Base-by-base conservation (phyloP, 192 early-diverging fungal species). In the Coemansia sp. region DNA sequence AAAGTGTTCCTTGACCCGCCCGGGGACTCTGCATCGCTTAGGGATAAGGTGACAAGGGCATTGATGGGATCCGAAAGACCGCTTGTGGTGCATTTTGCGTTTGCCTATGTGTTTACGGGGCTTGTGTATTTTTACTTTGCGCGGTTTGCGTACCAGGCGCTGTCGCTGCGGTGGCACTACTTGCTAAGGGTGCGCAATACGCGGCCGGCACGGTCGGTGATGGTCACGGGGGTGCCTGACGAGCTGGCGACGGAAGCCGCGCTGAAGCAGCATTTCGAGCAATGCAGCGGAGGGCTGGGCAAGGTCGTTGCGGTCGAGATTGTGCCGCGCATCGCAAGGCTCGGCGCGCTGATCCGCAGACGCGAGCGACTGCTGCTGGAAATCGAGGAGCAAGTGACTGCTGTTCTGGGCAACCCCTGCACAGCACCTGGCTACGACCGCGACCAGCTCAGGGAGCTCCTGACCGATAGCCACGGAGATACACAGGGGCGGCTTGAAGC, bases 371-470 rank as follows among this genome's bases (percentile, higher is more conserved):
- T 81, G 28, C 69, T 93, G 7, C 64, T 69, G 18, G 55, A 70
- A 16, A 74, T 91, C 25, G 91, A 93, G 64, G 64, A 64, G 23
- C 80, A 70, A 2, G 82, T 86, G 34, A 70, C 84, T 0, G 48
- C 71, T 7, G 84, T 86, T 26, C 87, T 88, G 64, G 89, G 89
- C 20, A 93, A 93, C 58, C 91, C 91, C 0, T 91, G 89, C 45
- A 34, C 49, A 7, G 84, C 87, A 25, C 68, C 68, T 6, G 83
- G 68, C 10, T 91, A 93, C 63, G 83, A 93, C 70, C 89, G 86
- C n/a, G 86, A 69, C 23, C 58, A 29, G 30, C 66, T 84, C 12
- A 30, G 29, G 10, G 6, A 30, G 8, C 62, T 72, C 30, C 42
- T 81, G 15, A 67, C 51, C 5, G 48, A 25, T 9, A 15, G 56